A percentile compares a stretch with the other conserved stretches of the same genome.
phyloP scores from a whole-genome alignment of 1,284 basidiomycete genomes.

The Ustanciosporium gigantosporum region DNA sequence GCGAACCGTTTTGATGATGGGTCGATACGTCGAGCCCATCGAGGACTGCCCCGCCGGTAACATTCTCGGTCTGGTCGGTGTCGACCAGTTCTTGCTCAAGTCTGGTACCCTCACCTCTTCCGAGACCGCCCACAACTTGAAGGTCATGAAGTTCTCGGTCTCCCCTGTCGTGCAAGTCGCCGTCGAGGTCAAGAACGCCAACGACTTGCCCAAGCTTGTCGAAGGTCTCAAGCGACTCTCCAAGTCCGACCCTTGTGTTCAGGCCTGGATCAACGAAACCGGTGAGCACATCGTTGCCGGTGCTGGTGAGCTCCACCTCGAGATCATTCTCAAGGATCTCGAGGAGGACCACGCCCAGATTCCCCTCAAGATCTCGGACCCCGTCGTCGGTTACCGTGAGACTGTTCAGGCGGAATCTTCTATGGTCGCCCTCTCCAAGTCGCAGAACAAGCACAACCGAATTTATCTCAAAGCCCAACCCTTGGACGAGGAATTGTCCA shows the following conservation, averaged over 20 bases:
- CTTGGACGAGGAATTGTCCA: constrained; percentile 88
- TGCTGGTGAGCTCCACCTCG: constrained; percentile 98
- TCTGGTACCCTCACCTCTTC: constrained; percentile 93
- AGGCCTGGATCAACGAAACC: constrained; percentile 87
- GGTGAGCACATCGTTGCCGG: constrained; percentile 99
- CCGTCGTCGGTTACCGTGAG: constrained; percentile 97
- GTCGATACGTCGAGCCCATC: constrained; percentile 96
- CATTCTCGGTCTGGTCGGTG: constrained; percentile 98
- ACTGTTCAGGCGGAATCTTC: constrained; percentile 94
- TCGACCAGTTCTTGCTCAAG: constrained; percentile 99
- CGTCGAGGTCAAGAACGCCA: constrained; percentile 99
- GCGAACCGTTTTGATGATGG: constrained; percentile 99
- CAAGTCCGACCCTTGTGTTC: constrained; percentile 99
- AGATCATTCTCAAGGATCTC: constrained; percentile 99
- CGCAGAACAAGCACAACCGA: constrained; percentile 99
- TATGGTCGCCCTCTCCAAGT: constrained; percentile 96
- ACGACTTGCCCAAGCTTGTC: constrained; percentile 98
- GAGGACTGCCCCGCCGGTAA: constrained; percentile 99
- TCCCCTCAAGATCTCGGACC: constrained; percentile 97
- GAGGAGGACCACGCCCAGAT: constrained; percentile 99
- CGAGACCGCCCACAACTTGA: constrained; percentile 99
- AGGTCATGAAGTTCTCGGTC: constrained; percentile 89
- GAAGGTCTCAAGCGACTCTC: constrained; percentile 99
- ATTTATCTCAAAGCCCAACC: constrained; percentile 91
- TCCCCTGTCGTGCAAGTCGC: constrained; percentile 99